Base-by-base conservation (phyloP, 169 alveolate genomes). In the Eimeria maxima region DNA sequence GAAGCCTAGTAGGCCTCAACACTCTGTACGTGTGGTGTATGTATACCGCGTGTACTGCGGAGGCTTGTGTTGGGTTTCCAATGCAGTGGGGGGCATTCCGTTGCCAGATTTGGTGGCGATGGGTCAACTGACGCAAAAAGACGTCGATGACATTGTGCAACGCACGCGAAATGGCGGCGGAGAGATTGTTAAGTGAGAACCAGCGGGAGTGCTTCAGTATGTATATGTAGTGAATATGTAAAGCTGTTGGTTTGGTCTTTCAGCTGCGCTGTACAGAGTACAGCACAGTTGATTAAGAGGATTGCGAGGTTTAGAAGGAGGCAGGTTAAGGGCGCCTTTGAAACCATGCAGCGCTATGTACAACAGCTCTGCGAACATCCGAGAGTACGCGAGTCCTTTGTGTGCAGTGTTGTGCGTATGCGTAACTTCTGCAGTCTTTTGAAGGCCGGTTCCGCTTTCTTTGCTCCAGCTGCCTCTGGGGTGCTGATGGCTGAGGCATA, bases 401-500 rank as follows among this genome's bases (percentile, higher is more conserved):
- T n/a, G 18, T 65, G 74, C 42, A 7, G 42, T 33, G 38, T 0
- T 65, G 74, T 16, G n/a, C 42, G 42, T 45, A 18, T 44, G 69
- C 69, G 24, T 78, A 10, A 42, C n/a, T 5, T 73, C 27, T 57
- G 94, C 95, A 95, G 97, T 44, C 67, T 95, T 47, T 86, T 97
- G 76, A 97, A 97, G 89, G 96, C 97, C 11, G 97, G 97, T n/a
- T 96, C 97, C 20, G 98, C 98, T 2, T 97, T 97, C 96, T 95
- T 96, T 76, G 98, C 98, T 11, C 98, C 98, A 0, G 98, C 98
- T 4, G 98, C 97, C 18, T 95, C 98, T 8, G 98, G 97, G 38
- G 96, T 96, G n/a, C 69, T 96, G 57, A 96, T 97, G 97, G 98
- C 96, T 5, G 98, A 97, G 93, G 97, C 98, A 16, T 97, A 97